Conservation (phyloP, 805 yeast genomes). For the Scheffersomyces stipitis region DNA sequence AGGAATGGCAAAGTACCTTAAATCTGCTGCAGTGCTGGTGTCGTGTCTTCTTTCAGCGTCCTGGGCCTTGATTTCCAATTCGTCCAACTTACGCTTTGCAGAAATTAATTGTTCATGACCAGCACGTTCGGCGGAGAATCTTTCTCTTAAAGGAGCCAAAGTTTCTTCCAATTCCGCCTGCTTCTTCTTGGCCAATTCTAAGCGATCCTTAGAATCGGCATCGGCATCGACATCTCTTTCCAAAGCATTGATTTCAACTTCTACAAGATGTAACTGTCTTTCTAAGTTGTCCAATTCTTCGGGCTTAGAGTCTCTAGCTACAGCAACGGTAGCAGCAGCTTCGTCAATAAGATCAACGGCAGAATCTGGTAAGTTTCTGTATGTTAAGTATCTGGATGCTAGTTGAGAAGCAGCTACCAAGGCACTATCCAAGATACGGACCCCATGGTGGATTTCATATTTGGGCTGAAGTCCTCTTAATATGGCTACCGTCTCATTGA, state of each 20-base stretch:
- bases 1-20: slow-evolving; percentile 96
- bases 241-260: slow-evolving; percentile 94
- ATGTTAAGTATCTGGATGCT: slow-evolving; percentile 91
- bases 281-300: slow-evolving; percentile 94
- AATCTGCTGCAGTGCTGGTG: slow-evolving; percentile 90
- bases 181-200: slow-evolving; percentile 72
- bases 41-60: slow-evolving; percentile 98
- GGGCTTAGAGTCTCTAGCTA: slow-evolving; percentile 96
- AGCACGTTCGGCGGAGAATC: slow-evolving; percentile 81
- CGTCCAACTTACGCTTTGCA: slow-evolving; percentile 89
- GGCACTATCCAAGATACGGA: slow-evolving; percentile 91
- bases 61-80: slow-evolving; percentile 84
- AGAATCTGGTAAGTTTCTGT: slow-evolving; percentile 93
- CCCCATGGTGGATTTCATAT: slow-evolving; percentile 97
- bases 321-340: slow-evolving; percentile 94
- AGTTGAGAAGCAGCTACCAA: slow-evolving; percentile 91
- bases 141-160: slow-evolving; percentile 78
- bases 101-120: slow-evolving; percentile 89
- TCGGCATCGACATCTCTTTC: slow-evolving; percentile 93
- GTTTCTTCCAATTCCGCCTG: slow-evolving; percentile 84
- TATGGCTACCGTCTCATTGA: slow-evolving; percentile 91
- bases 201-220: slow-evolving; percentile 79
- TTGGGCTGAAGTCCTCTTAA: slow-evolving; percentile 93
- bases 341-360: slow-evolving; percentile 97
- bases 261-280: slow-evolving; percentile 85